Conservation (phyloP, 345 rosid species). For the Populus ilicifolia region DNA sequence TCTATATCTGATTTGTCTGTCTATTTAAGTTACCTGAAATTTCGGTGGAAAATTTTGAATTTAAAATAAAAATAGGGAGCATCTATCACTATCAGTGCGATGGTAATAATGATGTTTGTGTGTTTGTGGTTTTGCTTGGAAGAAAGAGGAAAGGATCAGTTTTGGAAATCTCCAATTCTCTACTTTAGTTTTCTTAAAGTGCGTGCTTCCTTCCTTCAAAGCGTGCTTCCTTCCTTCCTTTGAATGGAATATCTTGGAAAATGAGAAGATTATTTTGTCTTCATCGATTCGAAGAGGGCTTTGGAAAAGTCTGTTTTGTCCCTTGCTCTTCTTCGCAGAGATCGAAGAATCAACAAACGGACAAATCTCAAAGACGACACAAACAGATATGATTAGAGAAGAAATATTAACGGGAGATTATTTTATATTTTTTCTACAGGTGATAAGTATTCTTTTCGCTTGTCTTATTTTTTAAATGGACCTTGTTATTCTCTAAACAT, state of each 20-base stretch:
- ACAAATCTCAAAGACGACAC: too few species aligned
- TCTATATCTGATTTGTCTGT: not conserved
- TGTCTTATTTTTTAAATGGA: too few species aligned
- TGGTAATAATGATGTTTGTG: not conserved
- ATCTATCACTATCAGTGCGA: not conserved
- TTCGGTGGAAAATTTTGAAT: not conserved
- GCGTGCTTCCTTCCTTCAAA: constrained; percentile 37
- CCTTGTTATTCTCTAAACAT: too few species aligned
- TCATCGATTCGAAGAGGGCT: not conserved
- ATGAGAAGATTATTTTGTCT: not conserved
- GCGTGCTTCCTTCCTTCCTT: constrained; percentile 33
- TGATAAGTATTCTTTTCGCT: too few species aligned
- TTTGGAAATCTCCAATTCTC: constrained; percentile 18
- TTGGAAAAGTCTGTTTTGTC: constrained; percentile 1
- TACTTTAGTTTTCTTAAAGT: constrained; percentile 37
- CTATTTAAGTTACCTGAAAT: not conserved
- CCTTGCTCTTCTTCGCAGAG: not conserved
- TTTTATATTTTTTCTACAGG: too few species aligned
- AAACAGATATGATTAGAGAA: too few species aligned
- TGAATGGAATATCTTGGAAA: constrained; percentile 37
- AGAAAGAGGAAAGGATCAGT: constrained; percentile 39
- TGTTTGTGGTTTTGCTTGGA: constrained; percentile 23
- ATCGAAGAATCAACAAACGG: not conserved
- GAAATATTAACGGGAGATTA: too few species aligned
- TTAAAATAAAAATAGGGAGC: constrained; percentile 6